These are phyloP conservation scores for Kondoa malvinella DNA, from an alignment of 768 basidiomycete genomes.

Conservation along the genomic window DNA sequence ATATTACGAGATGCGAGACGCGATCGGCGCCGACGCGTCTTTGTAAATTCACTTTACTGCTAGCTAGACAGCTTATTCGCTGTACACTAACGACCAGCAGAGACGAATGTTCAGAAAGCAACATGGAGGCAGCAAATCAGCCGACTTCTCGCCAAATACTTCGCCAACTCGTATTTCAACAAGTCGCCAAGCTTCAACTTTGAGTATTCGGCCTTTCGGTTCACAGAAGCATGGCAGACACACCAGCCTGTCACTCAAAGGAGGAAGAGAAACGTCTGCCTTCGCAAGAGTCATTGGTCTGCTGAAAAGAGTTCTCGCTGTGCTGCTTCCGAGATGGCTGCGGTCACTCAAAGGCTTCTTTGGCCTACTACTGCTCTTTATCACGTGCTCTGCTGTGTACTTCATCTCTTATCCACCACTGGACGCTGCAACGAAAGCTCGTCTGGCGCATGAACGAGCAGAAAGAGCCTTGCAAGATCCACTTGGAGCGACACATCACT, in stretches of 20 bases:
- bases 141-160: no score
- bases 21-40: no score
- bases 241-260: background rate
- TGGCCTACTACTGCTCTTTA: background rate
- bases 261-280: background rate
- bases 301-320: background rate
- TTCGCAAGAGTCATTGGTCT: background rate
- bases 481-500: background rate
- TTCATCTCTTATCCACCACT: background rate
- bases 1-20: no score
- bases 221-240: background rate
- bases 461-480: background rate
- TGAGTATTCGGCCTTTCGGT: background rate
- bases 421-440: background rate
- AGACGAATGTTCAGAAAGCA: no score
- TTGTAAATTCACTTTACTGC: no score
- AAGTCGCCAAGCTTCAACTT: background rate
- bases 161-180: background rate
- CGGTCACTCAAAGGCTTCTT: conserved; percentile 5
- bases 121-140: no score
- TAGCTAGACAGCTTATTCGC: no score
- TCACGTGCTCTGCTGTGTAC: background rate
- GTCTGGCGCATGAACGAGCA: background rate
- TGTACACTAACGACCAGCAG: no score
- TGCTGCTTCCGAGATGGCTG: background rate